Evolutionary conservation across 331 rosid genomes (phyloP), one percentile per base, ranked within the genome.

Genomic region (Cydonia oblonga): DNA sequence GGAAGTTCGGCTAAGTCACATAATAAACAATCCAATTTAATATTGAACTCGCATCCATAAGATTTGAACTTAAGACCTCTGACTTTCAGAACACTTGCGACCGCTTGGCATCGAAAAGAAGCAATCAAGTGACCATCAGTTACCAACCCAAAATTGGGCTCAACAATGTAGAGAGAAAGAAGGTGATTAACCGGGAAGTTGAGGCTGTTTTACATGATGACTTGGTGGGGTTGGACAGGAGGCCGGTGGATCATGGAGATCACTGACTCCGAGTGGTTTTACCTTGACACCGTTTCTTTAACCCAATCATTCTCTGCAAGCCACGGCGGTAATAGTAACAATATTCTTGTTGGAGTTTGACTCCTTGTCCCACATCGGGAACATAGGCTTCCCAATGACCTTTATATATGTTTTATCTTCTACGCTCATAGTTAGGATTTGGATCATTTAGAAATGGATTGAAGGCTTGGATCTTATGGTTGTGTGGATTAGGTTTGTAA

Each of bases 211-310:
- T 24, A 7, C 24, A 24, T 16, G 57, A 66, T 4, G 58, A 66
- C 33, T 15, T 42, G 35, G 71, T 42, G 57, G 71, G 42, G 14
- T 44, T 42, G 23, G 57, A 66, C 67, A 18, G 6, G 63, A 33
- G 70, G 35, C n/a, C 4, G 2, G 69, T 18, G 1, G 77, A 23
- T 40, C 28, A 23, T 2, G 69, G 23, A 10, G 78, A 52, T 33
- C 46, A 12, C 46, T 0, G 78, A 78, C 56, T 64, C 60, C 1
- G 84, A 76, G 52, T 79, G 88, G 88, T 84, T 83, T 44, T 68
- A 68, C 72, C 18, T 26, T 20, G 85, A 84, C 71, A 58, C 82
- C 6, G 65, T 69, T 7, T 86, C 91, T 0, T 49, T 54, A 0
- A 67, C 79, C 0, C 80, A 79, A 0, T 70, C 82, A 0, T 83